Percentiles rank a stretch among this genome's conserved stretches.
Conservation (phyloP, 306 rosid species). For the Quercus glauca region DNA sequence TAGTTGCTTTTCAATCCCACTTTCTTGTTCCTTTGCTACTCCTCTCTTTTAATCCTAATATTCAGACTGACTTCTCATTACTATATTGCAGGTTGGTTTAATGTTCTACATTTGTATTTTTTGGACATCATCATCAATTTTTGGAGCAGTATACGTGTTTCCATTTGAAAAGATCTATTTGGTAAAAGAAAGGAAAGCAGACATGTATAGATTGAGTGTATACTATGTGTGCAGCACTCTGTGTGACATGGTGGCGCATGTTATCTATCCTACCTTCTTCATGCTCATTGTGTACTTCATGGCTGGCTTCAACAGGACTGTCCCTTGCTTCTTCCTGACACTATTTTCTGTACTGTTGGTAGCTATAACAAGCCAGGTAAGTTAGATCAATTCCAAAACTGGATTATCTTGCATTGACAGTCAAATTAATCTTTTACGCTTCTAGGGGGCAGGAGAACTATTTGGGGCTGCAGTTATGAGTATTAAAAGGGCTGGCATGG, state of each 20-base stretch:
- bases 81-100: constrained; percentile 68
- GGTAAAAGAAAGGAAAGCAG: constrained; percentile 92
- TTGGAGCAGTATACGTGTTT: constrained; percentile 86
- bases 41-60: background rate
- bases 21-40: background rate
- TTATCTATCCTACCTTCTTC: constrained; percentile 77
- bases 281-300: constrained; percentile 79
- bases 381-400: constrained; percentile 2
- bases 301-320: constrained; percentile 84
- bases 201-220: constrained; percentile 91
- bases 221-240: constrained; percentile 88
- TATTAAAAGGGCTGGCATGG: constrained; percentile 72
- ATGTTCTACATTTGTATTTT: constrained; percentile 86
- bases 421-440: background rate
- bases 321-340: constrained; percentile 71
- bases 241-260: constrained; percentile 90
- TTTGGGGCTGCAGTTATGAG: constrained; percentile 92
- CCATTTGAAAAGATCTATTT: constrained; percentile 76
- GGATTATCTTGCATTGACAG: background rate
- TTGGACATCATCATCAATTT: constrained; percentile 92
- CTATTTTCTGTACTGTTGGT: constrained; percentile 57
- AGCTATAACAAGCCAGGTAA: constrained; percentile 91
- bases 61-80: background rate
- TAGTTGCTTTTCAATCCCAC: constrained; percentile 3
- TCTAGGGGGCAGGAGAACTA: constrained; percentile 88